These are phyloP conservation scores for Wickerhamomyces subpelliculosus DNA, from an alignment of 805 yeast species.

Conservation along the genomic window DNA sequence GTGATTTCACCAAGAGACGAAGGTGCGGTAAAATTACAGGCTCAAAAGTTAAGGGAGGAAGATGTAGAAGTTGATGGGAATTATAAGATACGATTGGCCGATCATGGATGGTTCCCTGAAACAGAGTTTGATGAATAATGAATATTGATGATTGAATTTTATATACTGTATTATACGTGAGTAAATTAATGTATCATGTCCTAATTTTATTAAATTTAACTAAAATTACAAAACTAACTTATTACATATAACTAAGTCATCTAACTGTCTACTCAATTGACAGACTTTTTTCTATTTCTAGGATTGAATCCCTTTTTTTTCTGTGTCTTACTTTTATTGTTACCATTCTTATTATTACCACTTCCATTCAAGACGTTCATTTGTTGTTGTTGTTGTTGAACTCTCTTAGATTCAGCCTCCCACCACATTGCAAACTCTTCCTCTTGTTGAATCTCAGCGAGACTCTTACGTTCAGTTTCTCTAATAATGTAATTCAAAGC, in stretches of 20 bases:
- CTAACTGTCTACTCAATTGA: background rate
- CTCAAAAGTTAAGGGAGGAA: conserved; percentile 38
- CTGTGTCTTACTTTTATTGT: conserved; percentile 1
- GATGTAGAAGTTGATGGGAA: conserved; percentile 31
- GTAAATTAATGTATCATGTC: no score
- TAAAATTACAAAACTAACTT: no score
- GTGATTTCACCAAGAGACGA: conserved; percentile 46
- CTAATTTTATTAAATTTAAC: no score
- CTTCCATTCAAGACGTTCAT: conserved; percentile 9
- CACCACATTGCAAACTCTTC: conserved; percentile 87
- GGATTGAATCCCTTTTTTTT: background rate
- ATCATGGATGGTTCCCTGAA: conserved; percentile 67
- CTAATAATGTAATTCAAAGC: conserved; percentile 17
- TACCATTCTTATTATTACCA: background rate
- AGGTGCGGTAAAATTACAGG: conserved; percentile 40
- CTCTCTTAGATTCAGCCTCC: conserved; percentile 67
- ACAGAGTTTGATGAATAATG: conserved; percentile 22
- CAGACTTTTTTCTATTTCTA: background rate
- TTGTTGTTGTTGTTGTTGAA: conserved; percentile 36
- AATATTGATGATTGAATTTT: conserved; percentile 5
- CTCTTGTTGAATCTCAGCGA: conserved; percentile 72
- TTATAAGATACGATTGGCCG: conserved; percentile 33
- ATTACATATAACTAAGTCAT: no score
- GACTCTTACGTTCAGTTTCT: conserved; percentile 33
- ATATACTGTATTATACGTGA: background rate